Evolutionary conservation across 306 rosid species (phyloP), one percentile per base, ranked within the genome.

Genomic region (Delonix regia): DNA sequence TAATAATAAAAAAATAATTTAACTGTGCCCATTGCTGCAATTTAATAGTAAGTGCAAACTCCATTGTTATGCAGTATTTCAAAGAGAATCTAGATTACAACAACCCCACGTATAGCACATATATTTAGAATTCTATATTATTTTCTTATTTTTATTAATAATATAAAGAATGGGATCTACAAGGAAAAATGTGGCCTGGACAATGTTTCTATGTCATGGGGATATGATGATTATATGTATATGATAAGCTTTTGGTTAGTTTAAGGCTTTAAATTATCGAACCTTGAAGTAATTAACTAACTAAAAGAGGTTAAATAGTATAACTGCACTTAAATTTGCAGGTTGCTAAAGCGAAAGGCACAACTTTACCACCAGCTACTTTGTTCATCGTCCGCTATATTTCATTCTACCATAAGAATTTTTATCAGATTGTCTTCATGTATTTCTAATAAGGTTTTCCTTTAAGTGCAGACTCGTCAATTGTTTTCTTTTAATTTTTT

Each of bases 321-420:
- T 33, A n/a, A n/a, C n/a, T n/a, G n/a, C n/a, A 9, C 22, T 28
- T 6, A 8, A 52, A 18, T 82, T 21, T 70, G 57, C 44, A 88
- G 92, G 90, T 88, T 53, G 90, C 92, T 3, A 88, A 82, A 74
- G 88, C 80, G 80, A 88, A 88, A 27, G 61, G 81, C 16, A 82
- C 92, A 14, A 88, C 88, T 70, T 78, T 88, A 47, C 92, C 92
- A 28, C 49, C 78, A 1, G 87, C 90, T 70, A 88, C 85, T 30
- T 57, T 88, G 80, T 88, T 88, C 83, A 82, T 88, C 27, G 53
- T 88, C 80, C 73, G 92, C 73, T 88, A 86, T 66, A 88, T 86
- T 47, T 86, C 92, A 0, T 86, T 88, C 55, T 88, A 88, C 36
- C 90, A 89, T 88, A 84, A 81, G 89, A 8, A 30, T 44, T 18